phyloP scores from a whole-genome alignment of 495 filamentous ascomycete species.

The Aspergillus incahuasiensis region DNA sequence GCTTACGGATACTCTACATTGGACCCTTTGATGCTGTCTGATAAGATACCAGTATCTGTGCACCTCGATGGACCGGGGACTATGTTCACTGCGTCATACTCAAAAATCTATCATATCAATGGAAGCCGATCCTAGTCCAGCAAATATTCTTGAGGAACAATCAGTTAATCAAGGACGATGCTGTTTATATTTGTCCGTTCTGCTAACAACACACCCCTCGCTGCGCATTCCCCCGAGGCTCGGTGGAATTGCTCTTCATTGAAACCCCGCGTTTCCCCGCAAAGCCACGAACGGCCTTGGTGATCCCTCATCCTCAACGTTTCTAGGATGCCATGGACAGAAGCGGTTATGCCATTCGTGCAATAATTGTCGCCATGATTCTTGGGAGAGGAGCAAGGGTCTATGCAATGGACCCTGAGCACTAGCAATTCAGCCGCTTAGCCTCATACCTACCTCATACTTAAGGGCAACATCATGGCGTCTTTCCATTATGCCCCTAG shows the following conservation, averaged over 20 bases:
- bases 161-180: neutral
- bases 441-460: neutral
- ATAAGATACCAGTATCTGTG: no score
- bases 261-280: neutral
- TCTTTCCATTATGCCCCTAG: no score
- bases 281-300: neutral
- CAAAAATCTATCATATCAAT: no score
- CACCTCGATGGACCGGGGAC: no score
- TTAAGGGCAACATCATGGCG: neutral
- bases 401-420: neutral
- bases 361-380: neutral
- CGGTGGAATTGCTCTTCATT: neutral
- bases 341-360: neutral
- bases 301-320: neutral
- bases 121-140: no score
- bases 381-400: neutral
- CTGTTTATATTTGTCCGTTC: neutral
- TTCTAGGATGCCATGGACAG: no score
- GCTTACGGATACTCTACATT: no score
- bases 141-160: no score
- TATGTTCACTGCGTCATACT: no score
- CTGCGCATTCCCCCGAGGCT: neutral
- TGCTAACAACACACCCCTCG: neutral
- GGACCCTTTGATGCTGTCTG: no score
- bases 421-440: neutral